Conservation (phyloP, 1,284 basidiomycete genomes). For the Tilletiopsis washingtonensis region DNA sequence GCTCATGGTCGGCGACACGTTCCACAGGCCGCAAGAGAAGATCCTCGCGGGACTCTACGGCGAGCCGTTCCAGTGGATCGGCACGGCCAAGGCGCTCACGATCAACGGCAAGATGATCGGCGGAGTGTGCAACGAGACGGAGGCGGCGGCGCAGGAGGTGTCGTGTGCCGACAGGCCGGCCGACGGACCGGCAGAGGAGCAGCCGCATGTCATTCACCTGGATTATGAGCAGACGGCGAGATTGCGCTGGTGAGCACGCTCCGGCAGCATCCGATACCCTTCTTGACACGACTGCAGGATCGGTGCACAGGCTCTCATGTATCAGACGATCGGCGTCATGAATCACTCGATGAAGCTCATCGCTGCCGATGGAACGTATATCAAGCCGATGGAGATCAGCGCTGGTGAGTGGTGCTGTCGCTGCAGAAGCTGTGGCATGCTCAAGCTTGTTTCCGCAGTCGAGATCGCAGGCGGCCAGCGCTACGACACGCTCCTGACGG, state of each 20-base stretch:
- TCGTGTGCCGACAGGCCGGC: neutral
- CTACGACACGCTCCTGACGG: constrained; percentile 20
- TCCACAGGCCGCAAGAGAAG: constrained; percentile 1
- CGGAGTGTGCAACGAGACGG: constrained; percentile 17
- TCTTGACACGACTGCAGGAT: too few relatives aligned
- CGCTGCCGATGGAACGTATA: constrained; percentile 30
- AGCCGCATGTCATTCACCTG: constrained; percentile 14
- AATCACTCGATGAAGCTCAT: constrained; percentile 18
- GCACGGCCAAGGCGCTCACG: constrained; percentile 18
- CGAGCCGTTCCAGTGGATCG: constrained; percentile 33
- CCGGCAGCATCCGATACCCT: too few relatives aligned
- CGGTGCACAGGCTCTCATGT: constrained; percentile 17
- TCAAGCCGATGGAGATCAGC: constrained; percentile 11
- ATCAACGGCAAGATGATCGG: constrained; percentile 20
- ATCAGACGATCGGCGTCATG: constrained; percentile 13
- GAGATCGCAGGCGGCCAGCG: constrained; percentile 32
- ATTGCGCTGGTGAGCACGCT: too few relatives aligned
- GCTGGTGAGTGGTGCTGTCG: too few relatives aligned
- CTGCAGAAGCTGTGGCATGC: too few relatives aligned
- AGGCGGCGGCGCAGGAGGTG: neutral
- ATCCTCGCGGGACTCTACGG: constrained; percentile 12
- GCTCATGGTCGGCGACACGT: constrained; percentile 27
- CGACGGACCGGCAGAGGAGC: neutral
- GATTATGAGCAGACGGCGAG: constrained; percentile 24
- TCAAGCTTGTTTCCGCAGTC: constrained; percentile 7